Conservation (phyloP, 148 eudicot species). For the Dianthus caryophyllus region DNA sequence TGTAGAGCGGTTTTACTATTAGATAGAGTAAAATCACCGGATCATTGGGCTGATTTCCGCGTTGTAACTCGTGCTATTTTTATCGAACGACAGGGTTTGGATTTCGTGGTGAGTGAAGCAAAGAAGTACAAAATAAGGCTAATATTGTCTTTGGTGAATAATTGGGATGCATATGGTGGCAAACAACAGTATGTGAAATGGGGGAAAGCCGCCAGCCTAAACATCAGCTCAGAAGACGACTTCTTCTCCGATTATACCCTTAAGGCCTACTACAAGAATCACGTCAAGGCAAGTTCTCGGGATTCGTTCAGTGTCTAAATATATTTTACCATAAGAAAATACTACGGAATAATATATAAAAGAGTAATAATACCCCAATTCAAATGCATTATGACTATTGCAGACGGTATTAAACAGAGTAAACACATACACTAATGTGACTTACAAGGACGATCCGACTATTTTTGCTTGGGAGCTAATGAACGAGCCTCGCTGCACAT, state of each 20-base stretch:
- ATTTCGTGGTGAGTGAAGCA: constrained; percentile 90
- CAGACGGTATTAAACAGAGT: constrained; percentile 73
- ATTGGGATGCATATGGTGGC: constrained; percentile 90
- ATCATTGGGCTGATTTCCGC: no score
- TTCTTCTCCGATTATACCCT: constrained; percentile 66
- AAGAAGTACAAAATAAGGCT: constrained; percentile 75
- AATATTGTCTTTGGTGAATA: constrained; percentile 70
- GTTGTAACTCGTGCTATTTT: not conserved
- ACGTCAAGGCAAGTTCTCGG: constrained; percentile 52
- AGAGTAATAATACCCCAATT: no score
- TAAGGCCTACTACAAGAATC: constrained; percentile 62
- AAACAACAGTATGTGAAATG: constrained; percentile 86
- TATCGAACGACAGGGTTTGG: constrained; percentile 56
- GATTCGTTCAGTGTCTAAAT: not conserved
- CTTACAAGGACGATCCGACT: constrained; percentile 89
- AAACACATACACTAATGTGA: constrained; percentile 63
- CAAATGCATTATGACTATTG: constrained; percentile 18
- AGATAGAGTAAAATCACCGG: no score
- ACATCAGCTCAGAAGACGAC: constrained; percentile 62
- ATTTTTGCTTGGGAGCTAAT: constrained; percentile 89
- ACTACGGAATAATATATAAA: no score
- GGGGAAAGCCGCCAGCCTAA: constrained; percentile 79
- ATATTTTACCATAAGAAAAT: not conserved
- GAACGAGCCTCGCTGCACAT: constrained; percentile 68
- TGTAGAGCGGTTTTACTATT: no score